phyloP scores from a whole-genome alignment of 1,284 basidiomycete genomes.

The Coniferiporia weirii region DNA sequence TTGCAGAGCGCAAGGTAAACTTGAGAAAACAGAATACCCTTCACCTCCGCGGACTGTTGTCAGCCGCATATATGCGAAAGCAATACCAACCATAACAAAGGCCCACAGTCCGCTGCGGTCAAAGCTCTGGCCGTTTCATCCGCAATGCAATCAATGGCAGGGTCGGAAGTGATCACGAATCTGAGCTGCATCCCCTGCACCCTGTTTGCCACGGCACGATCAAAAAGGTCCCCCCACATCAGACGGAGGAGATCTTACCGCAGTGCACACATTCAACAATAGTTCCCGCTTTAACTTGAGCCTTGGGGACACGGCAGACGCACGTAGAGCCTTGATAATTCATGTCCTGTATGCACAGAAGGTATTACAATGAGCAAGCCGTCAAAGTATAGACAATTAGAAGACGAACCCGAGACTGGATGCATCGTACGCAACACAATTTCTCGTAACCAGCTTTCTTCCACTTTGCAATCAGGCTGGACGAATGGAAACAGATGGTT shows the following conservation, averaged over 20 bases:
- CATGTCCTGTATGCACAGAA: conserved; percentile 69
- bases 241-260: conserved; percentile 51
- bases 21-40: too few relatives aligned
- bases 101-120: not conserved
- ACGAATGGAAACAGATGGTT: conserved; percentile 5
- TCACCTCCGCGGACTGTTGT: too few relatives aligned
- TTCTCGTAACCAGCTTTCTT: conserved; percentile 99
- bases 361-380: conserved; percentile 17
- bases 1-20: too few relatives aligned
- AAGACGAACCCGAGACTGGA: conserved; percentile 78
- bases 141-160: not conserved
- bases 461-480: conserved; percentile 97
- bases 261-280: conserved; percentile 98
- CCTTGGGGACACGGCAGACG: conserved; percentile 95
- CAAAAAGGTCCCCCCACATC: not conserved
- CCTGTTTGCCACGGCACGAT: conserved; percentile 38
- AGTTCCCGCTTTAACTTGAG: conserved; percentile 84
- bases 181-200: conserved; percentile 81
- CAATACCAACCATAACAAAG: too few relatives aligned
- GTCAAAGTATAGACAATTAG: conserved; percentile 15
- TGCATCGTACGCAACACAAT: conserved; percentile 94
- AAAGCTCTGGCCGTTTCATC: not conserved
- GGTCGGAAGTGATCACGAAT: conserved; percentile 46
- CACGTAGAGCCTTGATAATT: conserved; percentile 99
- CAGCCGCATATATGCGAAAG: too few relatives aligned